Conservation (phyloP, 371 early-diverging fungal species). For the Coemansia sp. region DNA sequence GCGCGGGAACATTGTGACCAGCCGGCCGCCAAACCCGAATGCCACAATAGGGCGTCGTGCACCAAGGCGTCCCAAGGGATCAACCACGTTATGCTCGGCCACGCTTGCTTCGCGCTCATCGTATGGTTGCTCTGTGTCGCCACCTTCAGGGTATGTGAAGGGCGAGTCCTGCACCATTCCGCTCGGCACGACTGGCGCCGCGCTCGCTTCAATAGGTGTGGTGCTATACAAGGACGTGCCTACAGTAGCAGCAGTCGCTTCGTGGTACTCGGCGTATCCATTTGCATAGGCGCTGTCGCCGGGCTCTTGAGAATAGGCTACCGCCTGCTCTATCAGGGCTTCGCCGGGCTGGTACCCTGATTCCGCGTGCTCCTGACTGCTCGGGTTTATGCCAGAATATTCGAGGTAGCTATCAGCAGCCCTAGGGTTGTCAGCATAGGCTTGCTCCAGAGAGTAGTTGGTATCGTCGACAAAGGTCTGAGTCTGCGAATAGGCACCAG, state of each 20-base stretch:
- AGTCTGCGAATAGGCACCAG: not conserved
- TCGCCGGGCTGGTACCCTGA: too few species aligned
- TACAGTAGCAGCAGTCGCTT: not conserved
- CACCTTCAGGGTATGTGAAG: not conserved
- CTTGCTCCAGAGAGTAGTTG: not conserved
- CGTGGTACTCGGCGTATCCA: not conserved
- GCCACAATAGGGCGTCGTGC: slow-evolving; percentile 72
- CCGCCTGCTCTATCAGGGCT: too few species aligned
- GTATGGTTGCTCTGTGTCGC: not conserved
- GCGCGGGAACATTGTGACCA: slow-evolving; percentile 73
- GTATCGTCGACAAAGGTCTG: too few species aligned
- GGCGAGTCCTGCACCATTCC: not conserved
- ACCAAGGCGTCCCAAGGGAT: slow-evolving; percentile 64
- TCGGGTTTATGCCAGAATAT: too few species aligned
- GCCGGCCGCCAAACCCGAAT: slow-evolving; percentile 87
- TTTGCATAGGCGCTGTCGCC: not conserved
- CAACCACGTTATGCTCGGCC: slow-evolving; percentile 39
- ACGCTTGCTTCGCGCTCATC: not conserved
- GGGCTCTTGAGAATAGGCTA: too few species aligned
- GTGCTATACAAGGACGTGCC: not conserved
- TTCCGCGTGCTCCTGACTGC: too few species aligned
- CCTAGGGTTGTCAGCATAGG: not conserved
- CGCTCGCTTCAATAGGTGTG: not conserved
- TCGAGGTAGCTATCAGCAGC: too few species aligned
- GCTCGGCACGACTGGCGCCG: not conserved